Evolutionary conservation across 2,329 filamentous ascomycete species (phyloP).

Genomic region (Sporothrix curviconia): DNA sequence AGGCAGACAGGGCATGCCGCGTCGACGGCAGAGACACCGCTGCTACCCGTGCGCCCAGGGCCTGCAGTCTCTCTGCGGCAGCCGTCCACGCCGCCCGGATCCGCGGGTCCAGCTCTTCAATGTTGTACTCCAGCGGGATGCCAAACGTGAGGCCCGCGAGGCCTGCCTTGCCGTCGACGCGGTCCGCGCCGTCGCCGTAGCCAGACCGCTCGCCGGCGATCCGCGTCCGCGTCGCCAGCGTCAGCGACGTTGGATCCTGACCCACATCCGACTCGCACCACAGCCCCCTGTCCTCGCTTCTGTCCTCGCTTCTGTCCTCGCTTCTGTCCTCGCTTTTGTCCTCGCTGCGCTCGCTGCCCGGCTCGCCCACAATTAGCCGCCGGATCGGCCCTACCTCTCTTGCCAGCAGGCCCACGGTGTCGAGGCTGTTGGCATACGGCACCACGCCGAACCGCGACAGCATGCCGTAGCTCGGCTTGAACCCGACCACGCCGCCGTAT

Average conservation of each 20-base stretch:
- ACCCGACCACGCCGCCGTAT: slow-evolving; percentile 76
- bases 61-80: slow-evolving; percentile 53
- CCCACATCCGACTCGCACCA: slow-evolving; percentile 51
- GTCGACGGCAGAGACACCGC: slow-evolving; percentile 78
- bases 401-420: slow-evolving; percentile 77
- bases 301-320: too few relatives aligned
- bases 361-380: slow-evolving; percentile 44
- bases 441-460: slow-evolving; percentile 81
- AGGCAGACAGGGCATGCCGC: slow-evolving; percentile 78
- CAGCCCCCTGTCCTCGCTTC: slow-evolving; percentile 28
- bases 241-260: slow-evolving; percentile 69
- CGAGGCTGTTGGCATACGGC: slow-evolving; percentile 85
- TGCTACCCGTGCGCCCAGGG: slow-evolving; percentile 63
- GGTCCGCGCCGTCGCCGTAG: background rate
- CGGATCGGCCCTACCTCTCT: slow-evolving; percentile 45
- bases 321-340: too few relatives aligned
- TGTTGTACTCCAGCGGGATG: slow-evolving; percentile 75
- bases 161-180: background rate
- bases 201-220: slow-evolving; percentile 22
- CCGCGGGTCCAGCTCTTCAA: slow-evolving; percentile 64
- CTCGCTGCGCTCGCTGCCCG: background rate
- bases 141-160: slow-evolving; percentile 42
- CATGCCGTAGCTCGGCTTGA: slow-evolving; percentile 87
- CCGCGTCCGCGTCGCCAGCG: slow-evolving; percentile 45
- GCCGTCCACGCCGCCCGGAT: slow-evolving; percentile 65